Evolutionary conservation across 78 protist genomes (phyloP), one percentile per base, ranked within the genome.

Genomic region (Ministeria vibrans): DNA sequence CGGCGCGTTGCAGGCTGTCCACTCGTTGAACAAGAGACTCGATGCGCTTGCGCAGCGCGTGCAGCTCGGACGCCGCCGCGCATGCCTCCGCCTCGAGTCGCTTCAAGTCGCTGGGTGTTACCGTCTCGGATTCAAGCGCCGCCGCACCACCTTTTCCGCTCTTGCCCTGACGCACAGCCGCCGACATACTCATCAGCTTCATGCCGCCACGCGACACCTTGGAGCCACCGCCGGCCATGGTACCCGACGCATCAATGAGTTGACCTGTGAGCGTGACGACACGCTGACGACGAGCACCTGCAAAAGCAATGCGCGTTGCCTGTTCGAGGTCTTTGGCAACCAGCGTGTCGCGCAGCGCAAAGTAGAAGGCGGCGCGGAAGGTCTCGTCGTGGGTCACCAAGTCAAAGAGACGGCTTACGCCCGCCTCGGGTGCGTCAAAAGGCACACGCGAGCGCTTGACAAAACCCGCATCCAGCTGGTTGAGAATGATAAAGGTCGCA

Each of bases 211-310:
- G 77, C 39, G 5, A 28, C 20, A 81, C 90, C 36, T 62, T 44
- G 42, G 23, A 68, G 41, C 99, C 99, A 36, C 99, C 99, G 32
- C 99, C 99, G 30, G 93, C 76, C 98, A 98, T 98, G 30, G 99
- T 90, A 27, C 99, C 99, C 44, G 90, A 59, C 9, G 83, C 30
- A 59, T 98, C 99, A 76, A 98, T 89, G 41, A 98, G 75, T 34
- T 90, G 82, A 27, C 99, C 99, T 25, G 42, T 85, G 23, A 93
- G 80, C 9, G 99, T 96, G 32, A 98, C 99, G 7, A 98, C 99
- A 43, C 99, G 95, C 34, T 32, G 42, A 34, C 90, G 83, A 49
- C 64, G 30, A 23, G 22, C 32, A 9, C 80, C 88, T 7, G 27
- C 83, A 75, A 82, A 90, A 0, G 97, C 98, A 38, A 95, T 43